Base-by-base conservation (phyloP, 179 eudicot genomes). In the Carnegiea gigantea region DNA sequence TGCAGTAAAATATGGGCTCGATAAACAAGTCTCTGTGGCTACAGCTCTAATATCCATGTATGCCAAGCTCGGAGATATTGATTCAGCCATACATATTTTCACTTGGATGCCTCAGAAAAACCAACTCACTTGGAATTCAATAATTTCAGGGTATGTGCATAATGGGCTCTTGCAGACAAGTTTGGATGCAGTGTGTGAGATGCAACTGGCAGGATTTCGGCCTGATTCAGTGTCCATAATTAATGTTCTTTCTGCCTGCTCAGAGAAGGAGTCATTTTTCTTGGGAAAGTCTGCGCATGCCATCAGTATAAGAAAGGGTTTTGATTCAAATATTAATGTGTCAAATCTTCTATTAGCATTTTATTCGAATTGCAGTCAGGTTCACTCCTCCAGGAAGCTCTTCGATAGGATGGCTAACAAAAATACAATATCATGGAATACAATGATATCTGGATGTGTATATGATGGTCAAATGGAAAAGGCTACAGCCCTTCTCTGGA, bases 211-310 rank as follows among this genome's bases (percentile, higher is more conserved):
- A 49, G 92, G 97, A 59, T 81, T 88, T 76, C 76, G 78, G 82
- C 85, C 89, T 6, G 92, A 90, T 82, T 79, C 87, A 46, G 77
- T 90, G n/a, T 84, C 95, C 5, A 75, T 92, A 30, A 77, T 92
- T 33, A 88, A 87, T 77, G 59, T 87, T 77, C 90, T 93, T 74
- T 85, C 91, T 78, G 88, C 91, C 60, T 92, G 97, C 84, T 89
- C 90, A 23, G 84, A 82, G 81, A 79, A 88, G 65, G 79, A 80
- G 65, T 89, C 83, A 70, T 28, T 81, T 79, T 77, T 76, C 40
- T 85, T 82, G 11, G 97, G 97, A 51, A 92, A 89, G 81, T 92
- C 95, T 80, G 92, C 89, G 24, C 95, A 93, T 85, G 92, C 88
- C 24, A 81, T 86, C 82, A 77, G 88, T 80, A 51, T 90, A 53